phyloP scores from a whole-genome alignment of 805 yeast genomes.

The Saccharomycopsis javanensis region DNA sequence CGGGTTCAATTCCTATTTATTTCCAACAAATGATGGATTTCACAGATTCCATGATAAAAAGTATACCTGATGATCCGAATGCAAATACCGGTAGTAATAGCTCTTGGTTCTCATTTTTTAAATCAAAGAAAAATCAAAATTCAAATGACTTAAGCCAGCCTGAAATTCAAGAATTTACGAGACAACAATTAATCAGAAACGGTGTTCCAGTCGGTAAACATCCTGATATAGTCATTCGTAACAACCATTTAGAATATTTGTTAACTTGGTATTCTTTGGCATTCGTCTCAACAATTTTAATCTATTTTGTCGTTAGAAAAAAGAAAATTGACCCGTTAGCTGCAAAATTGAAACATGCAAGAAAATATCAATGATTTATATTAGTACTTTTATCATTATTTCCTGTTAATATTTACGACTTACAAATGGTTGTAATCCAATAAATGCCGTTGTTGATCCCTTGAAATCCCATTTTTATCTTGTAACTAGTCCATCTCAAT shows the following conservation, averaged over 20 bases:
- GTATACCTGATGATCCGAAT: conserved; percentile 23
- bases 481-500: no score
- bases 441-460: no score
- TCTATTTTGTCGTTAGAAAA: conserved; percentile 43
- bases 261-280: conserved; percentile 93
- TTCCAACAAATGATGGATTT: conserved; percentile 64
- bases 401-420: not conserved
- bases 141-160: not conserved
- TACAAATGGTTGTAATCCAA: not conserved
- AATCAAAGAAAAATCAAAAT: not conserved
- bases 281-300: conserved; percentile 58
- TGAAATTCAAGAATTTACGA: conserved; percentile 33
- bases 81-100: no score
- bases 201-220: conserved; percentile 87
- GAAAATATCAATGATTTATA: conserved; percentile 23
- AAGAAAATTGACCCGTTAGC: conserved; percentile 30
- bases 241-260: conserved; percentile 85
- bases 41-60: conserved; percentile 48
- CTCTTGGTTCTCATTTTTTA: conserved; percentile 9
- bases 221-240: conserved; percentile 74
- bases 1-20: conserved; percentile 63
- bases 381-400: not conserved
- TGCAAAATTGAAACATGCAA: conserved; percentile 43
- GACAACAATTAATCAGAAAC: conserved; percentile 53
- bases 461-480: no score